Evolutionary conservation across 2,329 filamentous ascomycete species (phyloP).

Genomic region (Cyphellophora attinorum): DNA sequence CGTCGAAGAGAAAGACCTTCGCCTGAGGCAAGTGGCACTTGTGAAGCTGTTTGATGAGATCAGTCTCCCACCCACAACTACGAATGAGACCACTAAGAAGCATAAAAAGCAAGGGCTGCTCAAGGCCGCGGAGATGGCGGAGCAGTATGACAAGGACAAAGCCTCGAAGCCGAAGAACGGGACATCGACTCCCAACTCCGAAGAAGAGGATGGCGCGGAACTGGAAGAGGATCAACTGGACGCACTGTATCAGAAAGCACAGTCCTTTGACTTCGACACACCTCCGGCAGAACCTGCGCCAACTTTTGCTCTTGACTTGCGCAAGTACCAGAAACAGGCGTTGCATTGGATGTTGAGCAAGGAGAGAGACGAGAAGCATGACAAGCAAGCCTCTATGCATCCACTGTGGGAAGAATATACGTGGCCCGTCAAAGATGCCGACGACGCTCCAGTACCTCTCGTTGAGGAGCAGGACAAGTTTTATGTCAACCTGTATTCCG

Average conservation of each 20-base stretch:
- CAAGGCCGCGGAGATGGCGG: constrained; percentile 77
- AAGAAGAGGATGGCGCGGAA: constrained; percentile 76
- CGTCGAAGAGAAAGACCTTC: constrained; percentile 69
- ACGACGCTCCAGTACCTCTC: constrained; percentile 63
- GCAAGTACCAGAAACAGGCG: constrained; percentile 92
- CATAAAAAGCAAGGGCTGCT: constrained; percentile 77
- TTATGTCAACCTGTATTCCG: constrained; percentile 95
- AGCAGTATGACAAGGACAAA: constrained; percentile 58
- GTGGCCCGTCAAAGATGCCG: constrained; percentile 80
- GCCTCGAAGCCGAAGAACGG: constrained; percentile 29
- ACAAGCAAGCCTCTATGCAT: constrained; percentile 77
- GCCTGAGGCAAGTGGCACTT: constrained; percentile 75
- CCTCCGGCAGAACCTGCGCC: constrained; percentile 74
- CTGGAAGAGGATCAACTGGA: constrained; percentile 94
- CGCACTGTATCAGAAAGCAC: constrained; percentile 85
- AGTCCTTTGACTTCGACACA: constrained; percentile 91
- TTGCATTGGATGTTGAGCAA: constrained; percentile 94
- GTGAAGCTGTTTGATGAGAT: constrained; percentile 86
- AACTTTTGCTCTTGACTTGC: constrained; percentile 71
- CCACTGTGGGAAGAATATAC: constrained; percentile 93
- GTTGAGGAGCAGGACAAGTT: constrained; percentile 63
- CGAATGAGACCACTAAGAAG: constrained; percentile 64
- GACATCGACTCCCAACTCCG: constrained; percentile 49
- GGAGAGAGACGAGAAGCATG: constrained; percentile 67
- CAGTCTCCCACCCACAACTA: constrained; percentile 64